A percentile compares a stretch with the other conserved stretches of the same genome.
Evolutionary conservation across 495 filamentous ascomycete species (phyloP).

Genomic region (Lasiosphaeria miniovina): DNA sequence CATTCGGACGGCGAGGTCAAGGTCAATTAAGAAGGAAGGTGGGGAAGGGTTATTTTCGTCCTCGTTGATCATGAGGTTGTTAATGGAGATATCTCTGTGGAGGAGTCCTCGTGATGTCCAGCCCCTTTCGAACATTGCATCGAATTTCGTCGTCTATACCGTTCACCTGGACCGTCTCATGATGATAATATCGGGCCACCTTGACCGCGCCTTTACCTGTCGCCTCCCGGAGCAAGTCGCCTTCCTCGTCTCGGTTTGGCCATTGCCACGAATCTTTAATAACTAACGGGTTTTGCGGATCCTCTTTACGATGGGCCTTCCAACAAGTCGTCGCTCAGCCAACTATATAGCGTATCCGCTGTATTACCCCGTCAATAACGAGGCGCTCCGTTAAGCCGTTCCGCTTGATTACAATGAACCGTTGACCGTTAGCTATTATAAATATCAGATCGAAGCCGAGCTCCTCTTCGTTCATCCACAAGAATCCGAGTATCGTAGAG

Average conservation of each 20-base stretch:
- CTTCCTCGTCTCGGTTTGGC: slow-evolving; percentile 44
- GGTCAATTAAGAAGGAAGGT: slow-evolving; percentile 39
- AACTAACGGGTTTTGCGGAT: slow-evolving; percentile 36
- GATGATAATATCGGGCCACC: slow-evolving; percentile 43
- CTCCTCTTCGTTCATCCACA: slow-evolving; percentile 46
- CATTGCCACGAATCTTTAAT: slow-evolving; percentile 53
- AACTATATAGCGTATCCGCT: slow-evolving; percentile 31
- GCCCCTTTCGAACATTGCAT: slow-evolving; percentile 31
- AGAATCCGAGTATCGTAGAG: slow-evolving; percentile 44
- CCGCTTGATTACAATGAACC: slow-evolving; percentile 33
- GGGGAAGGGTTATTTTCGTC: slow-evolving; percentile 26
- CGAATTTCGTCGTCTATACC: slow-evolving; percentile 36
- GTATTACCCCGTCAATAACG: slow-evolving; percentile 44
- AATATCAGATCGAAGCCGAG: slow-evolving; percentile 49
- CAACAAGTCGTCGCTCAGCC: slow-evolving; percentile 47
- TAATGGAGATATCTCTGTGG: slow-evolving; percentile 34
- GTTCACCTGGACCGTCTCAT: slow-evolving; percentile 41
- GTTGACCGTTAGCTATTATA: slow-evolving; percentile 28
- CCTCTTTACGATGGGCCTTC: slow-evolving; percentile 40
- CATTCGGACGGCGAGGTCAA: slow-evolving; percentile 40
- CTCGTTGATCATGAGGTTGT: slow-evolving; percentile 44
- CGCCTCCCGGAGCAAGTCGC: slow-evolving; percentile 36
- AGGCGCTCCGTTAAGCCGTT: slow-evolving; percentile 39
- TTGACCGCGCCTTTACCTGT: slow-evolving; percentile 37
- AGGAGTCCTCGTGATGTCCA: slow-evolving; percentile 38